Percentiles rank a stretch among this genome's conserved stretches.
Conservation (phyloP, 768 basidiomycete genomes). For the Lactifluus subvellereus region DNA sequence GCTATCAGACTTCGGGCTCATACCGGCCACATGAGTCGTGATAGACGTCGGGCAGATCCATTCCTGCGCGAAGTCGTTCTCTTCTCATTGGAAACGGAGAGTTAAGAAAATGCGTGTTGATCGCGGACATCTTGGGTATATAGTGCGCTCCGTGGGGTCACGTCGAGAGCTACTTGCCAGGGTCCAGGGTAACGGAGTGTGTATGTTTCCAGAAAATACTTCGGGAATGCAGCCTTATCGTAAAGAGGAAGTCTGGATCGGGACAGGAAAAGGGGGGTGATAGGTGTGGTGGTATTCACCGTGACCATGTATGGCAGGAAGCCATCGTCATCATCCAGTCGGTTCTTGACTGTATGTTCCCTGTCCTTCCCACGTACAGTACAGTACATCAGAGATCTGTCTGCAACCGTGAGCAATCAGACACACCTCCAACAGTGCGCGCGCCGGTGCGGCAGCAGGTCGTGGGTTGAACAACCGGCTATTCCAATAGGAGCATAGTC, state of each 20-base stretch:
- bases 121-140: not conserved
- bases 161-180: not conserved
- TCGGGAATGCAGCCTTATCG: slow-evolving; percentile 14
- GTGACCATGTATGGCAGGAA: slow-evolving; percentile 19
- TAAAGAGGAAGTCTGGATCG: slow-evolving; percentile 6
- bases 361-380: slow-evolving; percentile 7
- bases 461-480: not conserved
- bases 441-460: not conserved
- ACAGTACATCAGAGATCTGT: slow-evolving; percentile 6
- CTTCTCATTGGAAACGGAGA: not conserved
- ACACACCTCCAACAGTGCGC: not conserved
- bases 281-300: slow-evolving; percentile 13
- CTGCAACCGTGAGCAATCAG: not conserved
- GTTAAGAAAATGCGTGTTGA: not conserved
- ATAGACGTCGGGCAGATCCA: not conserved
- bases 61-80: not conserved
- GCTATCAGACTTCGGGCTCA: not conserved
- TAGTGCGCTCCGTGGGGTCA: not conserved
- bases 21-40: not conserved
- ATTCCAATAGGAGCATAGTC: slow-evolving; percentile 19
- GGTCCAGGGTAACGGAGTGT: slow-evolving; percentile 17
- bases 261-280: slow-evolving; percentile 10
- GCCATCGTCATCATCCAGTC: slow-evolving; percentile 6
- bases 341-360: not conserved
- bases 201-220: not conserved